Conservation (phyloP, 108 stramenopile genomes). For the Skeletonema costatum region DNA sequence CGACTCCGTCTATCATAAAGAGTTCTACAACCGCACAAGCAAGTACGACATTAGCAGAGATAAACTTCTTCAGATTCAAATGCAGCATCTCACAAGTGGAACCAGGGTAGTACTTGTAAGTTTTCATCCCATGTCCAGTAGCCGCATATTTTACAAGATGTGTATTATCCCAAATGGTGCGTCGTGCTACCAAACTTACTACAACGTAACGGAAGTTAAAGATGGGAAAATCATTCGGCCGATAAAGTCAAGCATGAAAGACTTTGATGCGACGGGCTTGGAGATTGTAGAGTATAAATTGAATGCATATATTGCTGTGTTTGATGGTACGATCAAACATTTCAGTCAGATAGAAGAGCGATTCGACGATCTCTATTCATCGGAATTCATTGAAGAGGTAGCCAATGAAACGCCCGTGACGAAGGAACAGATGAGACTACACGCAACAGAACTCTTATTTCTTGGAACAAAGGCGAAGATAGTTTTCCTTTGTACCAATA, state of each 20-base stretch:
- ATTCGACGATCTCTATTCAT: no score
- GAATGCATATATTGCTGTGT: not conserved
- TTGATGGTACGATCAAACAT: not conserved
- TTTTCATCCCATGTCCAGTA: no score
- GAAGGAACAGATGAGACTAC: not conserved
- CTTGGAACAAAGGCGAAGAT: not conserved
- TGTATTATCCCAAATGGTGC: no score
- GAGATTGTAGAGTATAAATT: not conserved
- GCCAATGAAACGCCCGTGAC: not conserved
- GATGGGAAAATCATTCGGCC: not conserved
- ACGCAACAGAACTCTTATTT: not conserved
- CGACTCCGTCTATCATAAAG: not conserved
- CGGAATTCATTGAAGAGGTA: no score
- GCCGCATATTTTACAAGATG: no score
- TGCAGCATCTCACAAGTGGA: no score
- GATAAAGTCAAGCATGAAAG: not conserved
- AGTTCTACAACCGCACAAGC: not conserved
- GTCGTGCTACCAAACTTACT: no score
- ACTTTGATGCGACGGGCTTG: not conserved
- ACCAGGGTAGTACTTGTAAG: no score
- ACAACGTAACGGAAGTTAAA: no score
- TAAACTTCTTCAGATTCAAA: no score
- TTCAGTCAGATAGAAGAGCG: not conserved
- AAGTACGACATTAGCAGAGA: not conserved
- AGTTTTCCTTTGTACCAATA: not conserved